Percentiles rank a stretch among this genome's conserved stretches.
These are phyloP conservation scores for Simmondsia chinensis DNA, from an alignment of 148 eudicot species.

Conservation along the genomic window DNA sequence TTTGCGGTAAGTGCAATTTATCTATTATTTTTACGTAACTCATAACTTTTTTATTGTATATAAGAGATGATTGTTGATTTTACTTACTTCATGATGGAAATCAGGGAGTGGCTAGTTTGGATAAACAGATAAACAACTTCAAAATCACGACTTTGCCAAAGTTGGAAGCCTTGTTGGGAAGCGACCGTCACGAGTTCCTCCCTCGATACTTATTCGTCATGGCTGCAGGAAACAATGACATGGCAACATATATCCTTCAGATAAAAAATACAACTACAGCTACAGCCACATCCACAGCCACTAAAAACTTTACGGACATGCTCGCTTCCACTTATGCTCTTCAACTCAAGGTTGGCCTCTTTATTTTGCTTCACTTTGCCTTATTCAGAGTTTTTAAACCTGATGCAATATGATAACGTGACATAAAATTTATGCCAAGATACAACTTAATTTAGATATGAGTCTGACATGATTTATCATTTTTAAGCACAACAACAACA, in stretches of 20 bases:
- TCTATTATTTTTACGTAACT: too few relatives aligned
- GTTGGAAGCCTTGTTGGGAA: conserved; percentile 7
- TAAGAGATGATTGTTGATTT: too few relatives aligned
- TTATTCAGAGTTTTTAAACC: not conserved
- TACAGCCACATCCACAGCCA: conserved; percentile 3
- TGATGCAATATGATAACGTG: too few relatives aligned
- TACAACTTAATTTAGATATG: too few relatives aligned
- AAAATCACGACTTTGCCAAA: conserved; percentile 14
- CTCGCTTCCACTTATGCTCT: conserved; percentile 14
- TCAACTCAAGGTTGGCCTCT: conserved; percentile 19
- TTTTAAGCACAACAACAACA: too few relatives aligned
- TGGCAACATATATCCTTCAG: conserved; percentile 11
- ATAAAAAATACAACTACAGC: too few relatives aligned
- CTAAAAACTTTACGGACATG: conserved; percentile 12
- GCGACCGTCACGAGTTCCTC: conserved; percentile 6
- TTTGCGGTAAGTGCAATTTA: too few relatives aligned
- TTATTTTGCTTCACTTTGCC: too few relatives aligned
- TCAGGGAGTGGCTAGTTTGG: conserved; percentile 16
- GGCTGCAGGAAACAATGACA: conserved; percentile 25
- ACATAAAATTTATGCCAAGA: too few relatives aligned
- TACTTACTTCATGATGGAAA: too few relatives aligned
- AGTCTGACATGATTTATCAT: too few relatives aligned
- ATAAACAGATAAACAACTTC: conserved; percentile 20
- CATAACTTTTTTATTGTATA: too few relatives aligned
- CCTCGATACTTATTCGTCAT: conserved; percentile 16